Evolutionary conservation across 441 rosid genomes (phyloP).

Genomic region (Adansonia madagascariensis): DNA sequence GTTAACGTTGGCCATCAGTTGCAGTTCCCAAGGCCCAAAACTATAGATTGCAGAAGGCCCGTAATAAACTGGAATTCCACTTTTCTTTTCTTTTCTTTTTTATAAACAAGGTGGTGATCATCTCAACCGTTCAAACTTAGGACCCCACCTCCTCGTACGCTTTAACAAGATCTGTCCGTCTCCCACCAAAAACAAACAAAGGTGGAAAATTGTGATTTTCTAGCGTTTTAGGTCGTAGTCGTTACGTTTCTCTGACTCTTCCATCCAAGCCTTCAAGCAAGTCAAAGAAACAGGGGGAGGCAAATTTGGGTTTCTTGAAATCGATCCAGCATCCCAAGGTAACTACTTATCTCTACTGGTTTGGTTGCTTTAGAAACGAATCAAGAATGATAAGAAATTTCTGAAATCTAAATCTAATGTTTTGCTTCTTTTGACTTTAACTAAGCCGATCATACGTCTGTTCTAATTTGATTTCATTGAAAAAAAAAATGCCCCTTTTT

Average conservation of each 20-base stretch:
- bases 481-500: background rate
- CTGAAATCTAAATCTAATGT: slow-evolving; percentile 7
- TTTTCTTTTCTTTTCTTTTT: too few species aligned
- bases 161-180: too few species aligned
- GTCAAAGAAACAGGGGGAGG: background rate
- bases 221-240: too few species aligned
- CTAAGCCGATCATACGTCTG: background rate
- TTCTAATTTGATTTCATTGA: background rate
- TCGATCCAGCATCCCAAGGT: slow-evolving; percentile 3
- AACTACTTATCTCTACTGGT: background rate
- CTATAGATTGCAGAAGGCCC: too few species aligned
- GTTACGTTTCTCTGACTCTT: background rate
- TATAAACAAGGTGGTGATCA: too few species aligned
- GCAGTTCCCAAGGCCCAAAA: too few species aligned
- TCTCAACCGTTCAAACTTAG: too few species aligned
- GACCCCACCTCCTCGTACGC: too few species aligned
- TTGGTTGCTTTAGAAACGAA: background rate
- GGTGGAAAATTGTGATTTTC: too few species aligned
- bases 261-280: background rate
- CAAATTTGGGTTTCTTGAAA: slow-evolving; percentile 9
- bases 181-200: too few species aligned
- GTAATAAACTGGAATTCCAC: background rate
- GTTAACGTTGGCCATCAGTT: slow-evolving; percentile 25
- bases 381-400: background rate
- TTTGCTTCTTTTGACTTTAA: background rate